Conservation (phyloP, 2,329 filamentous ascomycete genomes). For the Gnomoniopsis sp. region DNA sequence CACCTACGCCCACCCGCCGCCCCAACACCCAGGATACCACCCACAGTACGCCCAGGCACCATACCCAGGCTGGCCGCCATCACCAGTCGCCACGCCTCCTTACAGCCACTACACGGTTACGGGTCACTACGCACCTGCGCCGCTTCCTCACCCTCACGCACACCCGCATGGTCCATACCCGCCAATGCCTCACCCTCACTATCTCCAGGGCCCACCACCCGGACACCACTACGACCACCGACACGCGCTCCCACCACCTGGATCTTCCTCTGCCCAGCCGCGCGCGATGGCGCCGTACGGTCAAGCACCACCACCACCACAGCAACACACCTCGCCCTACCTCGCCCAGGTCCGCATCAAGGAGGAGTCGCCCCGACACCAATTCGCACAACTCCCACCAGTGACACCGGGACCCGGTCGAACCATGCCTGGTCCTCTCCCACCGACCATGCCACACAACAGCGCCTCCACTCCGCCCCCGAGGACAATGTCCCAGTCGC, state of each 20-base stretch:
- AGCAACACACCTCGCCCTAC: slow-evolving; percentile 28
- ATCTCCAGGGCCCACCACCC: slow-evolving; percentile 26
- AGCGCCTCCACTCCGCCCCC: slow-evolving; percentile 33
- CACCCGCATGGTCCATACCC: slow-evolving; percentile 31
- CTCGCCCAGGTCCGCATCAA: slow-evolving; percentile 29
- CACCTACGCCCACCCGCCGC: slow-evolving; percentile 22
- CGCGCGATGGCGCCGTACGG: slow-evolving; percentile 17
- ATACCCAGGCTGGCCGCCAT: slow-evolving; percentile 52
- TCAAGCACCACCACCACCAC: slow-evolving; percentile 7
- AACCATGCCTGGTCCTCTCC: slow-evolving; percentile 40
- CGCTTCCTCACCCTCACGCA: slow-evolving; percentile 12
- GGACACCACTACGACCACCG: slow-evolving; percentile 24
- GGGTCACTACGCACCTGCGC: slow-evolving; percentile 22
- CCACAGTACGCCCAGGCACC: slow-evolving; percentile 40
- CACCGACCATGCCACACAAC: slow-evolving; percentile 26
- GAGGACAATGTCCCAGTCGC: slow-evolving; percentile 46
- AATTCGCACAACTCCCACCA: slow-evolving; percentile 31
- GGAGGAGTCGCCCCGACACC: slow-evolving; percentile 41
- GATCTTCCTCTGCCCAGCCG: slow-evolving; percentile 12
- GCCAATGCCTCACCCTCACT: slow-evolving; percentile 20
- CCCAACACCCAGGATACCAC: slow-evolving; percentile 29
- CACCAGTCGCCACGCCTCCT: slow-evolving; percentile 52
- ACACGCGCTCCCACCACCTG: slow-evolving; percentile 21
- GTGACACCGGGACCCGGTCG: slow-evolving; percentile 17
- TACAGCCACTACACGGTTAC: slow-evolving; percentile 42